phyloP scores from a whole-genome alignment of 345 rosid species.

The Diplotaxis tenuifolia region DNA sequence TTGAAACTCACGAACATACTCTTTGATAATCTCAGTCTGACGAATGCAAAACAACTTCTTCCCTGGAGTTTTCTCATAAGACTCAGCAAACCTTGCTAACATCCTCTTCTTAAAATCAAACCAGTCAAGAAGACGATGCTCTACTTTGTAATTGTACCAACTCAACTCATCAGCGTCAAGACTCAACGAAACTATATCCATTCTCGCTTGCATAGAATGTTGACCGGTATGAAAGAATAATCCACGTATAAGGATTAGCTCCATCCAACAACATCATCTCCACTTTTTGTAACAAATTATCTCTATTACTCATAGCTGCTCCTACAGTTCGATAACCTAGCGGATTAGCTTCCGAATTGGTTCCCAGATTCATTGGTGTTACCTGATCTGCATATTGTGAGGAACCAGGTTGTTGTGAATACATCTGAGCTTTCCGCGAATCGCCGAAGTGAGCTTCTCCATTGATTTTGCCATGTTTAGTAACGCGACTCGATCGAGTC shows the following conservation, averaged over 20 bases:
- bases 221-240: not conserved
- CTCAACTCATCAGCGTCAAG: not conserved
- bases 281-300: not conserved
- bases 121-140: not conserved
- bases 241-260: not conserved
- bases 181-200: not conserved
- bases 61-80: not conserved
- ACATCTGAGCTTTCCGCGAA: no score
- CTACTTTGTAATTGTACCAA: not conserved
- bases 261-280: not conserved
- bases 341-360: not conserved
- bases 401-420: no score
- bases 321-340: not conserved
- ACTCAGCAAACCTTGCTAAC: not conserved
- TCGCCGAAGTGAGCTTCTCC: not conserved
- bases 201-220: not conserved
- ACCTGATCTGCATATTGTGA: not conserved
- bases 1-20: not conserved
- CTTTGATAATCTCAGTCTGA: not conserved
- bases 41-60: no score
- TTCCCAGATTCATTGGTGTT: not conserved
- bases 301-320: not conserved
- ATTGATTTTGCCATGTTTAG: no score
- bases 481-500: no score
- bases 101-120: not conserved